Conservation (phyloP, 495 filamentous ascomycete genomes). For the Aspergillus asperescens region DNA sequence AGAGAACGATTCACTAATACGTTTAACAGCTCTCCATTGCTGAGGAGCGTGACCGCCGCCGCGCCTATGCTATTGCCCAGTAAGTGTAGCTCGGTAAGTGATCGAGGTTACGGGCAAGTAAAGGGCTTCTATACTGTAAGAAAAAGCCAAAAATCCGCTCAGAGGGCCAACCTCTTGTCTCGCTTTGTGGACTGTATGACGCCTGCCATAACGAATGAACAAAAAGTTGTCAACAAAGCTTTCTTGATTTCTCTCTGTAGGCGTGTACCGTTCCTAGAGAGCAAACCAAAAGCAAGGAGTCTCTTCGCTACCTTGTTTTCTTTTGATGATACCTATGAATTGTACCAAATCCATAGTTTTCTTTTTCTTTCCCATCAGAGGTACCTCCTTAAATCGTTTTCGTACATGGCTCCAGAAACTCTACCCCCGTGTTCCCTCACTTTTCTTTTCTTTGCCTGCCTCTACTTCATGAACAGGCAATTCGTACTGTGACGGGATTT, state of each 20-base stretch:
- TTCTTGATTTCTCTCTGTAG: neutral
- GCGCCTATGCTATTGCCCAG: conserved; percentile 69
- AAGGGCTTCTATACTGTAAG: conserved; percentile 18
- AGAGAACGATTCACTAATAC: conserved; percentile 10
- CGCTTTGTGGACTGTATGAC: conserved; percentile 41
- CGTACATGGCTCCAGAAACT: neutral
- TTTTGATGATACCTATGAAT: conserved; percentile 7
- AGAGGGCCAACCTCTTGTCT: conserved; percentile 40
- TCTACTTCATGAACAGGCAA: no score
- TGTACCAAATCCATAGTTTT: neutral
- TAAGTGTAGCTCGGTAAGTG: conserved; percentile 40
- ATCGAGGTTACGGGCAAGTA: conserved; percentile 22
- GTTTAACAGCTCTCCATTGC: conserved; percentile 73
- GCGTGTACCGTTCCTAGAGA: neutral
- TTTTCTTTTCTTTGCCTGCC: neutral
- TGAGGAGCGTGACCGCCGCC: conserved; percentile 94
- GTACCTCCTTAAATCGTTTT: neutral
- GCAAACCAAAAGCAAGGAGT: neutral
- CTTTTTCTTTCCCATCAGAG: neutral
- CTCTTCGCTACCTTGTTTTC: neutral
- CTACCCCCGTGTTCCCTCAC: neutral
- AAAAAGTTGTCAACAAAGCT: conserved; percentile 17
- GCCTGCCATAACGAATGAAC: conserved; percentile 22
- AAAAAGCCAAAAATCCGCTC: conserved; percentile 29
- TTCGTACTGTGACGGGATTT: no score